Evolutionary conservation across 805 yeast genomes (phyloP), one percentile per base, ranked within the genome.

Genomic region (Candida wancherniae): DNA sequence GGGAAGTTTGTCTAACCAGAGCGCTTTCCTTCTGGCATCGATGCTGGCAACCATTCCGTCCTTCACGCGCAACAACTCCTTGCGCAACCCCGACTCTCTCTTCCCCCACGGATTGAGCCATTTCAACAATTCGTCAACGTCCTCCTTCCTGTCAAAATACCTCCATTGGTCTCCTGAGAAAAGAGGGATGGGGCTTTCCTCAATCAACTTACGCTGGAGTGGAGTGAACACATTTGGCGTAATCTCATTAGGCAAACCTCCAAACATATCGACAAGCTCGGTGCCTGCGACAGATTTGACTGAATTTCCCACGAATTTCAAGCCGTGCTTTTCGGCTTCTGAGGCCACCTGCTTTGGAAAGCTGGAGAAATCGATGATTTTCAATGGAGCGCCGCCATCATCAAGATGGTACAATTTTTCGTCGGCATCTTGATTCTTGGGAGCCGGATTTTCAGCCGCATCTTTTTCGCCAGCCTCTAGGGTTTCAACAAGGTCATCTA

Each of bases 71-170:
- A 58, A 50, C 24, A 84, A 51, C 45, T 83, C 94, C 44, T 79
- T 80, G 22, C 74, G 60, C 27, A 88, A 64, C 21, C 61, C 66
- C 11, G 76, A 67, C 49, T 87, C 97, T 26, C 94, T 61, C 30
- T 61, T 63, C 3, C 96, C 96, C 71, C 80, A 75, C 4, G 74
- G 77, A 44, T 81, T 78, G 29, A 87, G 61, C 85, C 90, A 81
- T n/a, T 57, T 51, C 6, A 79, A 36, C 15, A 88, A 50, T 9
- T 51, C 51, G 1, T 71, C 73, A 19, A 86, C 54, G 22, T 81
- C 80, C n/a, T 68, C 72, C 0, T 70, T 63, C 2, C 51, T 59
- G 42, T 86, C 94, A 42, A 77, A 73, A 44, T 55, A 84, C 33
- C 80, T 72, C 97, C 97, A 87, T 21, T 74, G 73, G 4, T 56